Evolutionary conservation across 768 basidiomycete species (phyloP).

Genomic region (Lactarius deliciosus): DNA sequence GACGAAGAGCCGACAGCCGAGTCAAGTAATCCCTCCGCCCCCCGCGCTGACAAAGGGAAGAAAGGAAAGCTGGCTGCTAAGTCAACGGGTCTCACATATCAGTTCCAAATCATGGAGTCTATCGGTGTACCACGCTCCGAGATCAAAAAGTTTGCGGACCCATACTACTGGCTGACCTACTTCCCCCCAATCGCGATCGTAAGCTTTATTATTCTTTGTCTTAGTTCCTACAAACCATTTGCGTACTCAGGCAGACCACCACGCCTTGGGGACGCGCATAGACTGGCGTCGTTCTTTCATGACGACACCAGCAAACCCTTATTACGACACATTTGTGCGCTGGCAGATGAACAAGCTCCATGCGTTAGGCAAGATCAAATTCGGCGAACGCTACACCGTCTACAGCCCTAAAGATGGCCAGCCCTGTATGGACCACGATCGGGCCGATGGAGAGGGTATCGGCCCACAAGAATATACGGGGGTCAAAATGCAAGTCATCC

Average conservation of each 20-base stretch:
- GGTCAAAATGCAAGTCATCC: constrained; percentile 89
- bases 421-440: constrained; percentile 99
- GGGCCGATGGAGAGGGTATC: constrained; percentile 89
- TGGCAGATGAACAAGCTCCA: constrained; percentile 98
- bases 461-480: constrained; percentile 96
- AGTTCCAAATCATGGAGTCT: constrained; percentile 98
- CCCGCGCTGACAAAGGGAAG: constrained; percentile 74
- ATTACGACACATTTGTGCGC: constrained; percentile 94
- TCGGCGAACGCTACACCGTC: constrained; percentile 96
- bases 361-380: constrained; percentile 89
- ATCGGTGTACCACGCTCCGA: constrained; percentile 85
- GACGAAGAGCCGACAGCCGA: constrained; percentile 43
- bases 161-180: constrained; percentile 87
- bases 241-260: constrained; percentile 61
- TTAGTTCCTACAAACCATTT: constrained; percentile 20
- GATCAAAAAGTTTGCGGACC: constrained; percentile 96
- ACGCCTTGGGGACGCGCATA: constrained; percentile 87
- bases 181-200: constrained; percentile 96
- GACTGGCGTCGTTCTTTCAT: constrained; percentile 97
- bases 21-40: constrained; percentile 42
- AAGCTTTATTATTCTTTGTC: constrained; percentile 13
- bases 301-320: constrained; percentile 94
- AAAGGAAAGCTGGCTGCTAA: constrained; percentile 96
- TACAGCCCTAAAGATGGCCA: constrained; percentile 99
- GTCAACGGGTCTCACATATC: constrained; percentile 90